Base-by-base conservation (phyloP, 495 filamentous ascomycete species). In the Coniosporium apollinis region DNA sequence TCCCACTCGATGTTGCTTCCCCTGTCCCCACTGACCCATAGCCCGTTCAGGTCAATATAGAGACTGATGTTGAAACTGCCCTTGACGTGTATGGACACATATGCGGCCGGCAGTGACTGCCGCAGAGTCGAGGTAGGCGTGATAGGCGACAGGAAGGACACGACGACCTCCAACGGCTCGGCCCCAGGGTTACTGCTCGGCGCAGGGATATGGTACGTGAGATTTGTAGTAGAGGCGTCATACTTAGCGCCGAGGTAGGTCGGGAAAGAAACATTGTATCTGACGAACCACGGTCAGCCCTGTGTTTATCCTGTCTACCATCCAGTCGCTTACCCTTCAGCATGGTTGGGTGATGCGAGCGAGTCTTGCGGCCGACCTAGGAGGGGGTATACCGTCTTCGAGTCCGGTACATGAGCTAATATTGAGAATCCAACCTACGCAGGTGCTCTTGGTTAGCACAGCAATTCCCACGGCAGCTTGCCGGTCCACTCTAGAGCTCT, bases 141-240 rank as follows among this genome's bases (percentile, higher is more conserved):
- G 30, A 96, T 82, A 4, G 87, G 87, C 16, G 85, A 93, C 24
- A 93, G 66, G 56, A 94, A 94, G 2, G 85, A 87, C 16, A 94
- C 65, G 2, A 70, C 72, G 36, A 96, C 56, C 36, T 75, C 69
- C 11, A 69, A 52, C 4, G 49, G 31, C 2, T 62, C 41, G 30
- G 71, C 63, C 5, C 45, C 41, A 11, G 38, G 11, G 19, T 49
- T 43, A 13, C 57, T 41, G 9, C 45, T 44, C 3, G 69, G 60
- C 3, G 63, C 59, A 3, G 64, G 63, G 26, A 96, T 72, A 13
- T 54, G 55, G 53, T 93, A 96, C 22, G 79, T 87, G 33, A 96
- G 66, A 46, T 92, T 94, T 20, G 87, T 96, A 1, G 81, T 87
- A 1, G 84, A 91, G 25, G 87, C 81, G 60, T 96, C 87, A 49